Base-by-base conservation (phyloP, 441 rosid species). In the Macaranga tanarius region DNA sequence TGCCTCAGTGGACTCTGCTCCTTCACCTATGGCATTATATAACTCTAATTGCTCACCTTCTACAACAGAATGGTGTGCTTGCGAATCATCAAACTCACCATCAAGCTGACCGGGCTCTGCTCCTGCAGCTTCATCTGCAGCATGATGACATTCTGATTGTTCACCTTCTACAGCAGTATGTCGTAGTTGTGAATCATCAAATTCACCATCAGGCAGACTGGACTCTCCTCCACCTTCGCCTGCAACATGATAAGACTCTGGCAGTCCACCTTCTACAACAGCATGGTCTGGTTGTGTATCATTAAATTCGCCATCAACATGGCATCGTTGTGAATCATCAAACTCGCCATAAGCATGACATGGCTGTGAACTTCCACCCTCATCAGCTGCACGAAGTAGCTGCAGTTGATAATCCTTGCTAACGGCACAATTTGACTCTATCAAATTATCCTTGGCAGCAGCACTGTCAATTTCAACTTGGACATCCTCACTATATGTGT, bases 371-470 rank as follows among this genome's bases (percentile, higher is more conserved):
- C 64, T 28, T 52, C 42, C 70, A 68, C 44, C 61, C 54, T 62
- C 72, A 73, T 16, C 66, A 66, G 69, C 77, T 22, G 63, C 80
- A 70, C 62, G 38, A 67, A 62, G 51, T 10, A 70, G 40, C 61
- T 60, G 68, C 22, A 71, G 19, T 51, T 65, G 67, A 56, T 71
- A 71, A 19, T 69, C 73, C 40, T 42, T 57, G 34, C 61, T 54
- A 67, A 54, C 8, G 34, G 56, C 28, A 59, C n/a, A 22, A 58
- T 25, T 23, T 38, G 51, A 40, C 3, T 57, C 72, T n/a, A 65
- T 40, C 50, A 59, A 77, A 67, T 76, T 73, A 57, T 70, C 76
- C 73, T 75, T 69, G 57, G 40, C 67, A 67, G 69, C 28, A 17
- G 68, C 71, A 75, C 44, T 59, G 50, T 51, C 47, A 62, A 50